These are phyloP conservation scores for Neoarthrinium moseri DNA, from an alignment of 2,329 filamentous ascomycete genomes.

Conservation along the genomic window DNA sequence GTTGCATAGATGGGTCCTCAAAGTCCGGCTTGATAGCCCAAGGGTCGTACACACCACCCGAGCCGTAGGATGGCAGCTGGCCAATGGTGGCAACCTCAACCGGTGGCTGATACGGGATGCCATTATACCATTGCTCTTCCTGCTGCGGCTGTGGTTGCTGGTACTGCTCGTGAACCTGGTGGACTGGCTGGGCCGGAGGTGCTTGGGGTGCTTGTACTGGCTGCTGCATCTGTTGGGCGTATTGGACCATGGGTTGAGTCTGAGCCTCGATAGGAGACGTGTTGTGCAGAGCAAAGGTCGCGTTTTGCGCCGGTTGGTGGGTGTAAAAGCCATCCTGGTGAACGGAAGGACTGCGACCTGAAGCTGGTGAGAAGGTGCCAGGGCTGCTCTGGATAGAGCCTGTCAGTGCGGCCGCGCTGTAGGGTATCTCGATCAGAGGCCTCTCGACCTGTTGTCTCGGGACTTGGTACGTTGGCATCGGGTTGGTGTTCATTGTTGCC, in stretches of 20 bases:
- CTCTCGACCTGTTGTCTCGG: slow-evolving; percentile 48
- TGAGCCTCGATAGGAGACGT: slow-evolving; percentile 45
- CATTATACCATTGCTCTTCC: slow-evolving; percentile 52
- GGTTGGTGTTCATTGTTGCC: slow-evolving; percentile 57
- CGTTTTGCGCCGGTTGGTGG: slow-evolving; percentile 33
- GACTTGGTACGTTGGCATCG: slow-evolving; percentile 51
- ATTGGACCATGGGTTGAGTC: slow-evolving; percentile 41
- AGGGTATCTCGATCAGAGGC: slow-evolving; percentile 49
- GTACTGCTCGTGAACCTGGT: slow-evolving; percentile 34
- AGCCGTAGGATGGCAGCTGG: slow-evolving; percentile 47
- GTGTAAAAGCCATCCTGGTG: slow-evolving; percentile 55
- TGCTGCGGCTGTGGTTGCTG: slow-evolving; percentile 37
- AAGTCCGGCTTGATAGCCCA: slow-evolving; percentile 58
- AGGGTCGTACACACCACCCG: slow-evolving; percentile 48
- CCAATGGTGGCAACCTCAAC: slow-evolving; percentile 57
- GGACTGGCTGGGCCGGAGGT: slow-evolving; percentile 21
- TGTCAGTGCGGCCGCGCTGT: slow-evolving; percentile 44
- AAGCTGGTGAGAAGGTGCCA: slow-evolving; percentile 54
- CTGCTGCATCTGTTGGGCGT: slow-evolving; percentile 34
- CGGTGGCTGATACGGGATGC: slow-evolving; percentile 52
- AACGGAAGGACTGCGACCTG: slow-evolving; percentile 51
- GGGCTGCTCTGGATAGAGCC: slow-evolving; percentile 59
- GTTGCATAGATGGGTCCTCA: slow-evolving; percentile 56
- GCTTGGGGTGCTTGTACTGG: slow-evolving; percentile 34
- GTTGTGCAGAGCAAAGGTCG: slow-evolving; percentile 18